A percentile compares a stretch with the other conserved stretches of the same genome.
These are phyloP conservation scores for Brasilioporus rufonigricans DNA, from an alignment of 768 basidiomycete genomes.

Conservation along the genomic window DNA sequence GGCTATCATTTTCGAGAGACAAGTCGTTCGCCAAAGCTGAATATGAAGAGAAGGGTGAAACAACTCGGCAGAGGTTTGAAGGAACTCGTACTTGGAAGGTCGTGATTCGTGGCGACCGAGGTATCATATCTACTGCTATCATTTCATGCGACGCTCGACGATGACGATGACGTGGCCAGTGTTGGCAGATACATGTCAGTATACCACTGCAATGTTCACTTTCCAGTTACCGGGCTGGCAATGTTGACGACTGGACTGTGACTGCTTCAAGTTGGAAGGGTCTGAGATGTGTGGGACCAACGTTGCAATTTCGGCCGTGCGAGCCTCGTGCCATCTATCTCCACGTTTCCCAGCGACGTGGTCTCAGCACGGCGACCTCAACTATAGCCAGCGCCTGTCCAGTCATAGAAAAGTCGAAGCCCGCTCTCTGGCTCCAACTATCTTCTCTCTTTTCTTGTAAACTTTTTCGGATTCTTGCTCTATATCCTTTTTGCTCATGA, in stretches of 20 bases:
- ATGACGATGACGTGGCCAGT: not conserved
- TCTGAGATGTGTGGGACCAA: not conserved
- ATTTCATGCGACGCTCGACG: not conserved
- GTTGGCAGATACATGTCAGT: too few relatives aligned
- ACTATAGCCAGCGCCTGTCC: not conserved
- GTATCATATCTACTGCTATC: not conserved
- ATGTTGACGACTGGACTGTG: too few relatives aligned
- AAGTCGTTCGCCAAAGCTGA: constrained; percentile 18
- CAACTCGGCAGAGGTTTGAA: constrained; percentile 32
- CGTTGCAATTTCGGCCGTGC: constrained; percentile 5
- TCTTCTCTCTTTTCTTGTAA: constrained; percentile 18
- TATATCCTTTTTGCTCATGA: constrained; percentile 21
- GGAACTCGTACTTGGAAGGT: constrained; percentile 28
- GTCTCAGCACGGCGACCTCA: not conserved
- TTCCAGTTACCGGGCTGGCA: too few relatives aligned
- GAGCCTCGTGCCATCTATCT: constrained; percentile 4
- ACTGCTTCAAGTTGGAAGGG: not conserved
- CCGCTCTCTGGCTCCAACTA: constrained; percentile 14
- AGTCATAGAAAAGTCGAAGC: not conserved
- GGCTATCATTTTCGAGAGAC: constrained; percentile 32
- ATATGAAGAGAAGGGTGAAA: constrained; percentile 27
- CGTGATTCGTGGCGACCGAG: constrained; percentile 9
- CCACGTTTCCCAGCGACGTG: not conserved
- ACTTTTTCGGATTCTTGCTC: constrained; percentile 6
- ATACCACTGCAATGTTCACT: not conserved